Evolutionary conservation across 106 monocot genomes (phyloP).

Genomic region (Vanilla planifolia): DNA sequence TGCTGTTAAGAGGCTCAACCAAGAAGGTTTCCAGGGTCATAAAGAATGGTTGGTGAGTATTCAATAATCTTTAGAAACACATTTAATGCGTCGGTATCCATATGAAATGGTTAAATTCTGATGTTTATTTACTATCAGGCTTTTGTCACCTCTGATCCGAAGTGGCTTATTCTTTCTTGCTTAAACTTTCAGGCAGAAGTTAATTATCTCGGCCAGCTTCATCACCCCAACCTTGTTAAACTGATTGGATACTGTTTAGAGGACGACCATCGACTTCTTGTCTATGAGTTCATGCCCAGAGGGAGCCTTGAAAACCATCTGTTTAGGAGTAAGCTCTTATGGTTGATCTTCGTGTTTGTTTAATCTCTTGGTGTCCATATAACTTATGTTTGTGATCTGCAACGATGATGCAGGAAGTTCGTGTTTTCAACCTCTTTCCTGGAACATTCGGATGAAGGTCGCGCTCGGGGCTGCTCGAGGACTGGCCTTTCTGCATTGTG

Average conservation of each 20-base stretch:
- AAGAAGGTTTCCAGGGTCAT: slow-evolving; percentile 71
- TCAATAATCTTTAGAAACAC: too few relatives aligned
- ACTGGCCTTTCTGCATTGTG: slow-evolving; percentile 78
- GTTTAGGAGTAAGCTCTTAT: slow-evolving; percentile 66
- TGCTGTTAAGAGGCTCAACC: slow-evolving; percentile 73
- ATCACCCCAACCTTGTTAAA: slow-evolving; percentile 85
- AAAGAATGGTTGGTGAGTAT: slow-evolving; percentile 78
- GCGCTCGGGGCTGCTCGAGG: slow-evolving; percentile 88
- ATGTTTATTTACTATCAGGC: too few relatives aligned
- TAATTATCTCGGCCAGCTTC: slow-evolving; percentile 71
- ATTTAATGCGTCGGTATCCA: too few relatives aligned
- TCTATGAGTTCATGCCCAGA: slow-evolving; percentile 91
- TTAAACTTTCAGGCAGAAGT: slow-evolving; percentile 66
- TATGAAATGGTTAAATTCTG: too few relatives aligned
- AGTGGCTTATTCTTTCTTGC: too few relatives aligned
- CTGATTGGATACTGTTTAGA: slow-evolving; percentile 82
- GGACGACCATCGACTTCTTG: slow-evolving; percentile 83
- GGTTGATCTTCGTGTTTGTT: background rate
- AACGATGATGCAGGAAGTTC: slow-evolving; percentile 59
- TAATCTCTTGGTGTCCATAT: background rate
- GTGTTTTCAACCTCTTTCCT: slow-evolving; percentile 84
- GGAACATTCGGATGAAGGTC: slow-evolving; percentile 82
- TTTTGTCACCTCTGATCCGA: too few relatives aligned
- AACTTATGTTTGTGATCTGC: background rate
- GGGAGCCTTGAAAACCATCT: slow-evolving; percentile 97